phyloP scores from a whole-genome alignment of 345 rosid species.

The Cardamine occulta region DNA sequence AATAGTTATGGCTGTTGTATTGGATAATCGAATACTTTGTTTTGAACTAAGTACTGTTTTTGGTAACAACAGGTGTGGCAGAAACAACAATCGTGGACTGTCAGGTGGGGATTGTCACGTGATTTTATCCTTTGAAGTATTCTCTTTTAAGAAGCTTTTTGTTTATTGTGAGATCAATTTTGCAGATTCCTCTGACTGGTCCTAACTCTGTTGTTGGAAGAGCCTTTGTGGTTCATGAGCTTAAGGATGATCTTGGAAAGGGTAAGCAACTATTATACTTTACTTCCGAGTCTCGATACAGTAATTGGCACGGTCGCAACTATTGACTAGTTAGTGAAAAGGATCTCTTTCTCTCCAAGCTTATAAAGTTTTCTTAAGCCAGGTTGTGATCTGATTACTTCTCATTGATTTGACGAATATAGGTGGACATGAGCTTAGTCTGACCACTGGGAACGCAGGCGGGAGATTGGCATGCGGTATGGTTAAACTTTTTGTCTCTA shows the following conservation, averaged over 20 bases:
- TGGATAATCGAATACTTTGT: not conserved
- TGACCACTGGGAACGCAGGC: slow-evolving; percentile 95
- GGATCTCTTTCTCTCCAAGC: no score
- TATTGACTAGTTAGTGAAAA: not conserved
- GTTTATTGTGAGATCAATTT: slow-evolving; percentile 10
- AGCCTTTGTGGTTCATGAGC: slow-evolving; percentile 97
- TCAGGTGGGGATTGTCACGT: slow-evolving; percentile 55
- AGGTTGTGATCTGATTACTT: slow-evolving; percentile 34
- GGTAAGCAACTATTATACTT: slow-evolving; percentile 49
- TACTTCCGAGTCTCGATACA: not conserved
- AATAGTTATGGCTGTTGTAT: not conserved
- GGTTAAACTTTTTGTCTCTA: not conserved
- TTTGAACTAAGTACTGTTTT: slow-evolving; percentile 20
- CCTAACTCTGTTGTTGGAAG: slow-evolving; percentile 82
- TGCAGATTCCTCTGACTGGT: slow-evolving; percentile 82
- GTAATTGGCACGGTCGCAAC: not conserved
- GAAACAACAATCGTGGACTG: slow-evolving; percentile 84
- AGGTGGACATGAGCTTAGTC: slow-evolving; percentile 99
- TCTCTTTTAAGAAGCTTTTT: slow-evolving; percentile 5
- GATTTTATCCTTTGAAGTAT: no score
- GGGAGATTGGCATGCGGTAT: slow-evolving; percentile 99
- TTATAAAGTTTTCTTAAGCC: no score
- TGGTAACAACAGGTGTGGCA: slow-evolving; percentile 68
- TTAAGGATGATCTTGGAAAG: slow-evolving; percentile 95
- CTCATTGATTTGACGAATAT: slow-evolving; percentile 39